Base-by-base conservation (phyloP, 352 stramenopile species). In the Detonula confervacea region DNA sequence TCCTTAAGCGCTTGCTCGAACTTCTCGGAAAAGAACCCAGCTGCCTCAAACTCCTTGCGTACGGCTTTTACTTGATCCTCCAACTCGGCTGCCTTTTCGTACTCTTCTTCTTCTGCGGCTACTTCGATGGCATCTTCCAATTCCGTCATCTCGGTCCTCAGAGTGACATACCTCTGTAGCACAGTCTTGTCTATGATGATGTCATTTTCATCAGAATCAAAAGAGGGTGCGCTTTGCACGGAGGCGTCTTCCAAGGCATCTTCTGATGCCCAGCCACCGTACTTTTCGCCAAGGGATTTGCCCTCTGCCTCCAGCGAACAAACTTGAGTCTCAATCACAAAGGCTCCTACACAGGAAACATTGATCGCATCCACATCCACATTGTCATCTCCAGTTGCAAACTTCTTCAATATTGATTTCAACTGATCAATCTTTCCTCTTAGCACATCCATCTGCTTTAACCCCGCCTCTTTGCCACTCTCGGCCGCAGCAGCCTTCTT, bases 321-420 rank as follows among this genome's bases (percentile, higher is more conserved):
- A 29, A 94, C 91, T 78, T 92, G 81, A 51, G 70, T 81, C 25
- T 91, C 69, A 27, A 94, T 73, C 1, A 94, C 84, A 77, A 88
- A 83, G 29, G 74, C 82, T 64, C 82, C 87, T 42, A 94, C 81
- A 51, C 54, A 72, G 33, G 87, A 69, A 4, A 93, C 84, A 69
- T 57, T 89, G 24, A 88, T 83, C n/a, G 71, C 59, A 47, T 71
- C 59, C 35, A 82, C 63, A 16, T 64, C 46, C 49, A 1, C 18
- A 47, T 82, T 57, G 56, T 65, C 51, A 7, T 46, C 66, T 11
- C 24, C 18, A 9, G 57, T 70, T 59, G 74, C 83, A 42, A 88
- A 74, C 33, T 87, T 54, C 55, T 73, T 75, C 62, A 90, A 73
- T 24, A 77, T 77, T 24, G 47, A 59, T 6, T 84, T 37, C 4